Conservation (phyloP, 768 basidiomycete species). For the Crucibulum laeve region DNA sequence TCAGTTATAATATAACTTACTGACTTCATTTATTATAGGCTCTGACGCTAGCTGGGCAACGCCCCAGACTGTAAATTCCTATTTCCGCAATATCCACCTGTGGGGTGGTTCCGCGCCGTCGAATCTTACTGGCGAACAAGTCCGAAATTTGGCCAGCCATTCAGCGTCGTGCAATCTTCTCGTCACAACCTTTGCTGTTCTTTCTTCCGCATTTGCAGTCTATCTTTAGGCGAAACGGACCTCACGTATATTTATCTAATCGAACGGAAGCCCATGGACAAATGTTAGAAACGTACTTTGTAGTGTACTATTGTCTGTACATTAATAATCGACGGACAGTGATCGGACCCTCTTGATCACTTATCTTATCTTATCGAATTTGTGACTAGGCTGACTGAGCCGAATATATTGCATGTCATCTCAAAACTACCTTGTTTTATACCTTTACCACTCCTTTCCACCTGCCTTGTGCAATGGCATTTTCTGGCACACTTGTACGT, state of each 20-base stretch:
- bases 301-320: too few relatives aligned
- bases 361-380: background rate
- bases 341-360: too few relatives aligned
- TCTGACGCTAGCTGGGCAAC: conserved; percentile 72
- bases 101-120: conserved; percentile 55
- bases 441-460: conserved; percentile 1
- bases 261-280: too few relatives aligned
- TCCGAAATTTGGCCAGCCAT: conserved; percentile 17
- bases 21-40: conserved; percentile 29
- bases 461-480: conserved; percentile 52
- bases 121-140: conserved; percentile 32
- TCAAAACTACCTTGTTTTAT: background rate
- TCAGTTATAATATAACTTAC: background rate
- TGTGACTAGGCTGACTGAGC: background rate
- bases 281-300: too few relatives aligned
- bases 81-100: conserved; percentile 70
- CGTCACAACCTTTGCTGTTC: background rate
- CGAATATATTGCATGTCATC: background rate
- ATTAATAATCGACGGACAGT: too few relatives aligned
- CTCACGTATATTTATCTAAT: too few relatives aligned
- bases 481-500: conserved; percentile 82
- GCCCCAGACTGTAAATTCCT: conserved; percentile 60
- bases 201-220: too few relatives aligned
- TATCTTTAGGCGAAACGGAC: too few relatives aligned
- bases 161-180: background rate